phyloP scores from a whole-genome alignment of 2,329 filamentous ascomycete genomes.

The Pseudocercospora vitis region DNA sequence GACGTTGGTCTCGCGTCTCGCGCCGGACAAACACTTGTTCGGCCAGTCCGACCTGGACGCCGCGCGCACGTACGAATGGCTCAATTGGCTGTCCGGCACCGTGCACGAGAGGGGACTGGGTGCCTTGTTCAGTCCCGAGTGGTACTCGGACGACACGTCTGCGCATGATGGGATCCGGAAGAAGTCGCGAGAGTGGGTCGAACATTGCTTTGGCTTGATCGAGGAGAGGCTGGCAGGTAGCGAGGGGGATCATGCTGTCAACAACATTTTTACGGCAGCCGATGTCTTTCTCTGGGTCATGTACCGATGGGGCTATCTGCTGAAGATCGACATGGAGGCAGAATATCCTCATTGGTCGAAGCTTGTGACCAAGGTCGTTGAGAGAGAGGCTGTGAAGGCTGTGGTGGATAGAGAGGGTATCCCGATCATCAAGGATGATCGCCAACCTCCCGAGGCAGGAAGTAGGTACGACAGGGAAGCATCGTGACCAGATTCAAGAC shows the following conservation, averaged over 20 bases:
- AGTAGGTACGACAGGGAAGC: not conserved
- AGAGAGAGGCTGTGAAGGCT: constrained; percentile 12
- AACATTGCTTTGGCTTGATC: constrained; percentile 8
- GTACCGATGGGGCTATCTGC: constrained; percentile 5
- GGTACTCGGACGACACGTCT: constrained; percentile 3
- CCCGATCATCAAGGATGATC: not conserved
- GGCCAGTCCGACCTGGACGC: constrained; percentile 3
- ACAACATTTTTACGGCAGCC: constrained; percentile 6
- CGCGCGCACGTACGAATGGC: constrained; percentile 9
- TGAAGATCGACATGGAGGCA: constrained; percentile 11
- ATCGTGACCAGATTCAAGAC: not conserved
- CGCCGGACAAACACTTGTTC: constrained; percentile 10
- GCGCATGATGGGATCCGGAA: constrained; percentile 5
- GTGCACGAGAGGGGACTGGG: constrained; percentile 12
- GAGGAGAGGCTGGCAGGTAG: not conserved
- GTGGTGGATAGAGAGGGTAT: constrained; percentile 6
- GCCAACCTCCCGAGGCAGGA: not conserved
- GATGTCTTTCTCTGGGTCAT: constrained; percentile 9
- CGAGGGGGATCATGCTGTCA: constrained; percentile 2
- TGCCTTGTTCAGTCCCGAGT: constrained; percentile 11
- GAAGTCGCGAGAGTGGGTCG: constrained; percentile 9
- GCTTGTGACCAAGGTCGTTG: not conserved
- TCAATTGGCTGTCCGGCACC: constrained; percentile 13
- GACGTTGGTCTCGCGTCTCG: constrained; percentile 1
- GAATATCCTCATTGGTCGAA: constrained; percentile 10